Conservation (phyloP, 1,284 basidiomycete species). For the Cutaneotrichosporon arboriforme region DNA sequence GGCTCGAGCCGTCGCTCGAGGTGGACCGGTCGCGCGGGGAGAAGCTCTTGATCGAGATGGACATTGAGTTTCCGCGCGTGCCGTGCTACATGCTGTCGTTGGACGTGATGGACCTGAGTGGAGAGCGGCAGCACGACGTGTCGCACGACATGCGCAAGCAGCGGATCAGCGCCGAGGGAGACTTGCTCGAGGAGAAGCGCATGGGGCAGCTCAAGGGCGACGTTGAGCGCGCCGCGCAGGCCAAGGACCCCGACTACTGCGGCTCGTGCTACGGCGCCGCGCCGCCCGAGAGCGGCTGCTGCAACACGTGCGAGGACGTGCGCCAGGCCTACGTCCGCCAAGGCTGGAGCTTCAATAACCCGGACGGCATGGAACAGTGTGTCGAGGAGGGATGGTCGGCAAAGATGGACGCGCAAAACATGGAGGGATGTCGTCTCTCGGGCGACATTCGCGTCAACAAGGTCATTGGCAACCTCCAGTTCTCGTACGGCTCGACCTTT, state of each 20-base stretch:
- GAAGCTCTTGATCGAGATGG: slow-evolving; percentile 84
- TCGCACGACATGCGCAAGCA: slow-evolving; percentile 85
- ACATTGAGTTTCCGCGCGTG: slow-evolving; percentile 92
- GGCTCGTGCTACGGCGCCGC: slow-evolving; percentile 96
- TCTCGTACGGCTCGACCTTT: slow-evolving; percentile 83
- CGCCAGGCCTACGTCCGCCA: slow-evolving; percentile 80
- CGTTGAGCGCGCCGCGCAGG: slow-evolving; percentile 68
- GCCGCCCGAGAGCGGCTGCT: slow-evolving; percentile 76
- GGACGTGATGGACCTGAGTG: slow-evolving; percentile 97
- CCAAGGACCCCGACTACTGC: slow-evolving; percentile 65
- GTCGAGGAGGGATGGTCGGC: slow-evolving; percentile 91
- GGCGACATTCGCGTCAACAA: slow-evolving; percentile 94
- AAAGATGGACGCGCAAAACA: slow-evolving; percentile 82
- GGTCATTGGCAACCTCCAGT: slow-evolving; percentile 75
- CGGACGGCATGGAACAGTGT: slow-evolving; percentile 90
- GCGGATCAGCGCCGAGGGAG: slow-evolving; percentile 63
- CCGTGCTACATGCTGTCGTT: slow-evolving; percentile 95
- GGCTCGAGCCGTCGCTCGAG: slow-evolving; percentile 78
- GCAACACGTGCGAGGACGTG: slow-evolving; percentile 95
- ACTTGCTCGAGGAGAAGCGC: slow-evolving; percentile 52
- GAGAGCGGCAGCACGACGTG: slow-evolving; percentile 85
- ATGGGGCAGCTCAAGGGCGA: slow-evolving; percentile 66
- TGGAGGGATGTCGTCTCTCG: slow-evolving; percentile 89
- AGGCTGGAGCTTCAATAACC: slow-evolving; percentile 92
- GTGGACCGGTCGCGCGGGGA: slow-evolving; percentile 93